Percentiles rank a stretch among this genome's conserved stretches.
These are phyloP conservation scores for Auxenochlorella pyrenoidosa DNA, from an alignment of 139 green algal genomes.

Conservation along the genomic window DNA sequence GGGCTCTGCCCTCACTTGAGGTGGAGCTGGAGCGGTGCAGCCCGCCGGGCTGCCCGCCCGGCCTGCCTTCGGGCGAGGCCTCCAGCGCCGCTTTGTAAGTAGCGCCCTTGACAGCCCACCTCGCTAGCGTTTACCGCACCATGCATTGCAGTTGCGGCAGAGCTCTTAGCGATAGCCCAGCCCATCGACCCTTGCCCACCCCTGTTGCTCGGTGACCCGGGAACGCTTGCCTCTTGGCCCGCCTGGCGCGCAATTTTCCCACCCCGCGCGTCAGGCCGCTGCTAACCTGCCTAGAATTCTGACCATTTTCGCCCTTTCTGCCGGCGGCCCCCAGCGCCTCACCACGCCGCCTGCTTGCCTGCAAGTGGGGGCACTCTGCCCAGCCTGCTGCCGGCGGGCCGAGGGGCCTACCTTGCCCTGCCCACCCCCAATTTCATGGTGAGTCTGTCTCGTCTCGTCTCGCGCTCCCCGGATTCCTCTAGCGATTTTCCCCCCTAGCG, in stretches of 20 bases:
- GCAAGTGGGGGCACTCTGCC: neutral
- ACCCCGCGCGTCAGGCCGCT: neutral
- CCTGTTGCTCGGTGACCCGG: neutral
- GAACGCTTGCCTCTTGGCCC: neutral
- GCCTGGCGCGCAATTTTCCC: neutral
- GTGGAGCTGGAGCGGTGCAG: slow-evolving; percentile 12
- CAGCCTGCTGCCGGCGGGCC: no score
- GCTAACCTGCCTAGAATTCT: neutral
- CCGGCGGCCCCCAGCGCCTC: no score
- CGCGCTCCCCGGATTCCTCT: neutral
- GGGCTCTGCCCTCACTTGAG: neutral
- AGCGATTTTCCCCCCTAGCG: neutral
- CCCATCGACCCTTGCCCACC: neutral
- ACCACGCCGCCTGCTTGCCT: neutral
- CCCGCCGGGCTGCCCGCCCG: neutral
- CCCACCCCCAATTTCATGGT: neutral
- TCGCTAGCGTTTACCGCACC: neutral
- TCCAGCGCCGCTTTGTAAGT: no score
- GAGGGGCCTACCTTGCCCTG: neutral
- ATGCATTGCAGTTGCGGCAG: neutral
- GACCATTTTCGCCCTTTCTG: neutral
- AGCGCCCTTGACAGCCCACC: neutral
- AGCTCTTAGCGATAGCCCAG: neutral
- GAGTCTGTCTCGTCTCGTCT: neutral
- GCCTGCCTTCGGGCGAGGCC: neutral